Base-by-base conservation (phyloP, 257 asterid genomes). In the Striga asiatica region DNA sequence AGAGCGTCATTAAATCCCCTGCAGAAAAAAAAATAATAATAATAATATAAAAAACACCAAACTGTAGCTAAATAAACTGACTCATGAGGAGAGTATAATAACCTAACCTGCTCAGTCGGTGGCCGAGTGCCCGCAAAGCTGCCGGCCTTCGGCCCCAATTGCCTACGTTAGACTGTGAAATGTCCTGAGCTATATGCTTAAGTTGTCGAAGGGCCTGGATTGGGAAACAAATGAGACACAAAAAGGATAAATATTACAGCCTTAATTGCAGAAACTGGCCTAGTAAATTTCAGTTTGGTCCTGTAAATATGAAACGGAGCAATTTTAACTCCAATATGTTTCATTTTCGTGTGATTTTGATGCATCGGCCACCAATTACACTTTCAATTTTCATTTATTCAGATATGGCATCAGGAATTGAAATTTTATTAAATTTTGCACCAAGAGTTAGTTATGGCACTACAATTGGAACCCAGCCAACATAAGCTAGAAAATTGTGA, bases 141-240 rank as follows among this genome's bases (percentile, higher is more conserved):
- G 94, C 95, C 31, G 95, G 97, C 50, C 94, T 76, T 71, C 97
- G 78, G 22, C 94, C 94, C 93, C 93, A 78, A 76, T 84, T 88
- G 59, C 79, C 76, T 56, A 75, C 76, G 63, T 70, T 88, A 29
- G 84, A 50, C 68, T 84, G 95, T 0, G 94, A 73, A 56, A 74
- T 83, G 64, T 88, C 97, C 56, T 81, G 95, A 64, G 94, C 84
- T 39, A 88, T 85, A 79, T 82, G 95, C 74, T 83, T 75, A 57
- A 88, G 76, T 58, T 88, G 94, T 58, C 97, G 97, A 60, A 88
- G 87, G 24, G 97, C 97, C 97, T 88, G 73, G 65, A 61, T 22
- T 19, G 17, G 50, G 31, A 55, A 38, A 35, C 47, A 45, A 34
- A 8, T 8, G 12, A 45, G 4, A 49, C 17, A 9, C 3, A 25